These are phyloP conservation scores for Neurospora sp. DNA, from an alignment of 495 filamentous ascomycete species.

Conservation along the genomic window DNA sequence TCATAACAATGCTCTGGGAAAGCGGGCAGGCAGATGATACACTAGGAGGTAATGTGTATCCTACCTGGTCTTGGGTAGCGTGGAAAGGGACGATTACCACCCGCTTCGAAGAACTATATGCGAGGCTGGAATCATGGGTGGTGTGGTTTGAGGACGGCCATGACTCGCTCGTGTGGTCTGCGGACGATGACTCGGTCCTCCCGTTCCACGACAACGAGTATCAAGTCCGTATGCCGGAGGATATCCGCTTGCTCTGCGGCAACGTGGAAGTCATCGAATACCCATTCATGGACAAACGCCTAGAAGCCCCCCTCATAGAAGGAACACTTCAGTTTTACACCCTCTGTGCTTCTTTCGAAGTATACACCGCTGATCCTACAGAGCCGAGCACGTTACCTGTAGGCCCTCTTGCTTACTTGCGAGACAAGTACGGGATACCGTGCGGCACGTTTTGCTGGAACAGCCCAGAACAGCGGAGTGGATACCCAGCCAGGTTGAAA, in stretches of 20 bases:
- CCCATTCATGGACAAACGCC: not conserved
- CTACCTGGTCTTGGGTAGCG: not conserved
- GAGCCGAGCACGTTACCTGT: not conserved
- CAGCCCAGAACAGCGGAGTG: not conserved
- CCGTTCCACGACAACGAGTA: not conserved
- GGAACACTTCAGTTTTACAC: not conserved
- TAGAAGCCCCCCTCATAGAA: not conserved
- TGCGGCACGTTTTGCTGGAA: not conserved
- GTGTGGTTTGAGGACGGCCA: not conserved
- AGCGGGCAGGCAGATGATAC: not conserved
- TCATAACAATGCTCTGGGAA: not conserved
- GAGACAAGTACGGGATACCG: not conserved
- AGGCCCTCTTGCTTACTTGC: not conserved
- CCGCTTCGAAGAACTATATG: not conserved
- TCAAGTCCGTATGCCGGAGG: not conserved
- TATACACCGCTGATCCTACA: not conserved
- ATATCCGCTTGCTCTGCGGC: not conserved
- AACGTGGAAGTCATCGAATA: not conserved
- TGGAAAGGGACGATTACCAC: not conserved
- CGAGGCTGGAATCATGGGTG: not conserved
- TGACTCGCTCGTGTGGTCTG: not conserved
- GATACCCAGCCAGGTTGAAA: not conserved
- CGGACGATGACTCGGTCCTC: not conserved
- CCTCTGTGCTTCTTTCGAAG: not conserved
- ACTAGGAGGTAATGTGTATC: not conserved